Conservation (phyloP, 139 green algal species). For the Diplosphaera chodatii region DNA sequence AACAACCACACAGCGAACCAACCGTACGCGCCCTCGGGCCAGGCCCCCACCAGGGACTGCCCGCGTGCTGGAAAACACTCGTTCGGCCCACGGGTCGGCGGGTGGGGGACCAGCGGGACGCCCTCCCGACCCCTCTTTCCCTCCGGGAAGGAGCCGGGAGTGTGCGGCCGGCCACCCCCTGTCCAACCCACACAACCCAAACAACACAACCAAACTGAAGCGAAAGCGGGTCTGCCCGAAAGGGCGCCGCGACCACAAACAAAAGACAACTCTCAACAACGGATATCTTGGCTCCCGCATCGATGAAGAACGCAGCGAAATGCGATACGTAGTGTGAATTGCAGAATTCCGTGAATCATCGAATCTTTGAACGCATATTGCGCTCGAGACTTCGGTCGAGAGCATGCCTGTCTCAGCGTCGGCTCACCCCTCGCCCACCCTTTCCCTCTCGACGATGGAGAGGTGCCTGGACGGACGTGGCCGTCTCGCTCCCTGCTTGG, state of each 20-base stretch:
- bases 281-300: slow-evolving; percentile 81
- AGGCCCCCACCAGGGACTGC: slow-evolving; percentile 7
- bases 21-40: slow-evolving; percentile 7
- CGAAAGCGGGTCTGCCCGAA: not conserved
- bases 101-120: slow-evolving; percentile 1
- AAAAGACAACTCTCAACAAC: slow-evolving; percentile 82
- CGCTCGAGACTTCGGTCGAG: slow-evolving; percentile 70
- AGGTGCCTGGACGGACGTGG: slow-evolving; percentile 31
- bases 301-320: slow-evolving; percentile 94
- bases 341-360: slow-evolving; percentile 89
- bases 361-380: slow-evolving; percentile 92
- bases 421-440: slow-evolving; percentile 42
- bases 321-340: slow-evolving; percentile 95
- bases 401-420: slow-evolving; percentile 86
- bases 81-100: slow-evolving; percentile 1
- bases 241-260: slow-evolving; percentile 16
- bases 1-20: slow-evolving; percentile 36
- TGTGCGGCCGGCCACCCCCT: slow-evolving; percentile 8
- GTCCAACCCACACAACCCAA: slow-evolving; percentile 25
- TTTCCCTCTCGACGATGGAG: slow-evolving; percentile 2
- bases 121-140: not conserved
- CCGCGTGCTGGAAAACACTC: slow-evolving; percentile 1
- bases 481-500: slow-evolving; percentile 21
- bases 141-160: no score
- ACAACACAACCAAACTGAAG: slow-evolving; percentile 21